Evolutionary conservation across 345 rosid species (phyloP).

Genomic region (Toxicodendron radicans): DNA sequence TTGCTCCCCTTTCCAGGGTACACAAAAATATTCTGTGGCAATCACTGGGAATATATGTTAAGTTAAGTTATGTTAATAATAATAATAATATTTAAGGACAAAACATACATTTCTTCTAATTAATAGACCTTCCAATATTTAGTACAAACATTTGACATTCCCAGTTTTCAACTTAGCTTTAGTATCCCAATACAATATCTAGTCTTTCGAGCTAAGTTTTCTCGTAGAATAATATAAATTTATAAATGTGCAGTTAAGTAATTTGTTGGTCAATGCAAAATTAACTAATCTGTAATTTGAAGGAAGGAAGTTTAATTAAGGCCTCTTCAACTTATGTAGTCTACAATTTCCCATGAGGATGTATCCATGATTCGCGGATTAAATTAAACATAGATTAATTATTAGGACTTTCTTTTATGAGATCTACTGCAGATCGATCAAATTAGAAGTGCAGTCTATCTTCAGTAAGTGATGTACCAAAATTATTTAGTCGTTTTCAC

Average conservation of each 20-base stretch:
- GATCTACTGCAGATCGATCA: background rate
- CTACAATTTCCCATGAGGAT: conserved; percentile 18
- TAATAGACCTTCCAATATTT: background rate
- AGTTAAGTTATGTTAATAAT: too few species aligned
- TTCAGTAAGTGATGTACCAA: too few species aligned
- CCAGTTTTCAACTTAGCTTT: background rate
- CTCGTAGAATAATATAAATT: background rate
- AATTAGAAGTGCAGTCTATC: too few species aligned
- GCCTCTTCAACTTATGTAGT: background rate
- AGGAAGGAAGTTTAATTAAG: background rate
- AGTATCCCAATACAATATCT: conserved; percentile 11
- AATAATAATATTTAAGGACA: conserved; percentile 7
- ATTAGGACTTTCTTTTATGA: background rate
- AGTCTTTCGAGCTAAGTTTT: background rate
- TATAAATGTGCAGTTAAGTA: background rate
- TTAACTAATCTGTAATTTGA: background rate
- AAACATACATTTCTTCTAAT: background rate
- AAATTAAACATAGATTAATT: background rate
- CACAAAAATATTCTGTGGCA: background rate
- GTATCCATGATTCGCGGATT: conserved; percentile 8
- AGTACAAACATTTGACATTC: conserved; percentile 18
- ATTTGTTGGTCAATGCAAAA: conserved; percentile 9
- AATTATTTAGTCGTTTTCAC: too few species aligned
- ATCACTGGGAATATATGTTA: conserved; percentile 11
- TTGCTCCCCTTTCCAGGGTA: conserved; percentile 4